Evolutionary conservation across 2,329 filamentous ascomycete genomes (phyloP).

Genomic region (Cryphonectria naterciae): DNA sequence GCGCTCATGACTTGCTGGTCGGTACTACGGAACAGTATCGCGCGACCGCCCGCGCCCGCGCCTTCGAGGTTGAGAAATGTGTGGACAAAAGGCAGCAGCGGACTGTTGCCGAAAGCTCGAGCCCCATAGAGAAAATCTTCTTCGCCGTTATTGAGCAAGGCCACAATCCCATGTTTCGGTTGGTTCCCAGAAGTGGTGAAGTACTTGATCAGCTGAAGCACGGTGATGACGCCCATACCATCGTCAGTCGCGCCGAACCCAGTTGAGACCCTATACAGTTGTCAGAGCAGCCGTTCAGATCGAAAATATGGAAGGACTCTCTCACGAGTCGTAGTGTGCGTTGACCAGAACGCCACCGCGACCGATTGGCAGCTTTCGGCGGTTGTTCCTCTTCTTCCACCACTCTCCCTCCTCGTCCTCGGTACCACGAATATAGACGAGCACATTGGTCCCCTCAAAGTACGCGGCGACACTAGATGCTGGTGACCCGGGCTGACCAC

Average conservation of each 20-base stretch:
- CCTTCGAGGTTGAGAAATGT: constrained; percentile 96
- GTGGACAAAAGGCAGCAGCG: constrained; percentile 77
- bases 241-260: constrained; percentile 94
- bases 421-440: constrained; percentile 85
- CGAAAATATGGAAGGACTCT: constrained; percentile 16
- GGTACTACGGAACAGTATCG: constrained; percentile 84
- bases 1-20: constrained; percentile 84
- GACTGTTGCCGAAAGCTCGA: constrained; percentile 80
- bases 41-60: constrained; percentile 87
- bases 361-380: constrained; percentile 53
- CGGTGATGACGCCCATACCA: constrained; percentile 84
- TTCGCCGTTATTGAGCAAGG: constrained; percentile 93
- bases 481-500: constrained; percentile 48
- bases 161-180: constrained; percentile 79
- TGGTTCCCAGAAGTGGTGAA: constrained; percentile 74
- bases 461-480: constrained; percentile 61
- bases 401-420: constrained; percentile 74
- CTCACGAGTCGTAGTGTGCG: constrained; percentile 82
- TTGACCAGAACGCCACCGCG: constrained; percentile 87
- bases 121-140: constrained; percentile 92
- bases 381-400: constrained; percentile 61
- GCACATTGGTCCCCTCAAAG: constrained; percentile 90
- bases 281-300: not conserved
- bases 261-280: constrained; percentile 66
- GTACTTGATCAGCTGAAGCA: constrained; percentile 84